Evolutionary conservation across 1,139 yeast species (phyloP).

Genomic region (Meyerozyma athensensis): DNA sequence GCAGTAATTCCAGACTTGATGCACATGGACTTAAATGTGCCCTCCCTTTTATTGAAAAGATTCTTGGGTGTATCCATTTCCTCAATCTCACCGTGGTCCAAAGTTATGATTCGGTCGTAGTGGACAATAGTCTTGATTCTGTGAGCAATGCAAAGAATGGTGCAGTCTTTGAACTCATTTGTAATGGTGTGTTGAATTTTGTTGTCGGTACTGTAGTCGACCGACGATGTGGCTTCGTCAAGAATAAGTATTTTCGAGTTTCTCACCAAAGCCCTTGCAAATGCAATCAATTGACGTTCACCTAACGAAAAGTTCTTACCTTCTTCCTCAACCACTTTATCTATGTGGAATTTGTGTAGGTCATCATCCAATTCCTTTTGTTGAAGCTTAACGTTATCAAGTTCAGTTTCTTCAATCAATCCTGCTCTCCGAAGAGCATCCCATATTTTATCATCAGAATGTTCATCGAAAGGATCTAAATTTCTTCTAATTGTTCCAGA

Average conservation of each 20-base stretch:
- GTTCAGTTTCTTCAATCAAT: slow-evolving; percentile 36
- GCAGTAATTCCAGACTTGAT: slow-evolving; percentile 6
- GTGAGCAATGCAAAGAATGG: slow-evolving; percentile 40
- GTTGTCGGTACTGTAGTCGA: slow-evolving; percentile 41
- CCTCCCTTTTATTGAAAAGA: slow-evolving; percentile 15
- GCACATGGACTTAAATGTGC: slow-evolving; percentile 10
- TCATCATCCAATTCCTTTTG: slow-evolving; percentile 4
- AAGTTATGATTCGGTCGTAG: slow-evolving; percentile 34
- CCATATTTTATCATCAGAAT: slow-evolving; percentile 50
- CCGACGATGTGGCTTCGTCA: slow-evolving; percentile 42
- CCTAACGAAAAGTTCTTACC: slow-evolving; percentile 39
- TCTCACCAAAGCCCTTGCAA: slow-evolving; percentile 39
- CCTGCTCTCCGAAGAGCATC: slow-evolving; percentile 57
- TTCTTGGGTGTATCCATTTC: slow-evolving; percentile 24
- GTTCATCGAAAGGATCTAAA: slow-evolving; percentile 53
- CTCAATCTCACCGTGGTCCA: slow-evolving; percentile 25
- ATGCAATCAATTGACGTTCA: slow-evolving; percentile 38
- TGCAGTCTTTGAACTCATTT: slow-evolving; percentile 31
- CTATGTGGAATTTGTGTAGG: slow-evolving; percentile 28
- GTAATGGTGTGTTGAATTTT: slow-evolving; percentile 34
- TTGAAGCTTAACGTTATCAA: not conserved
- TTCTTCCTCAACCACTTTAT: slow-evolving; percentile 36
- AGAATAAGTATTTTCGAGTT: slow-evolving; percentile 33
- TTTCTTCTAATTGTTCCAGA: slow-evolving; percentile 13
- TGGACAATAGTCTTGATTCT: slow-evolving; percentile 35